Percentiles rank a stretch among this genome's conserved stretches.
Conservation (phyloP, 257 asterid genomes). For the Petunia axillaris region DNA sequence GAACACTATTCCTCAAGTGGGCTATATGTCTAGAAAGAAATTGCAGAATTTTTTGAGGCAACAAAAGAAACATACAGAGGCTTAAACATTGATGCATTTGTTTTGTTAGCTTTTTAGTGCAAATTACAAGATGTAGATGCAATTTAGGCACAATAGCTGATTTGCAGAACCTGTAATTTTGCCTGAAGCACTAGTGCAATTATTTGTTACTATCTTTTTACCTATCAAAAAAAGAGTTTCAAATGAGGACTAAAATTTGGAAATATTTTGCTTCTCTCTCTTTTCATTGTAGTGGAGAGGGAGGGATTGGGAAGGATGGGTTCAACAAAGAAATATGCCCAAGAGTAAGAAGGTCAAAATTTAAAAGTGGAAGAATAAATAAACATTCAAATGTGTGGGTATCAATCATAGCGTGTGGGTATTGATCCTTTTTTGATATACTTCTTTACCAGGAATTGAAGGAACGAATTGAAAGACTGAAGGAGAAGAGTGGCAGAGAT, state of each 20-base stretch:
- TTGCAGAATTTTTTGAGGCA: too few relatives aligned
- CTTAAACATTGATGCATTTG: too few relatives aligned
- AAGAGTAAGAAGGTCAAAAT: background rate
- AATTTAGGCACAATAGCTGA: too few relatives aligned
- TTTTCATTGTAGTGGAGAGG: background rate
- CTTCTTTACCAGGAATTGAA: constrained; percentile 59
- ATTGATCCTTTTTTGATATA: background rate
- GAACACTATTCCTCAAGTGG: too few relatives aligned
- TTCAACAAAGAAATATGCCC: background rate
- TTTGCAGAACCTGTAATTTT: too few relatives aligned
- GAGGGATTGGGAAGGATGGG: background rate
- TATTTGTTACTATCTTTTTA: too few relatives aligned
- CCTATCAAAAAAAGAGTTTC: background rate
- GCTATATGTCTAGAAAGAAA: too few relatives aligned
- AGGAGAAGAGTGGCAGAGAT: constrained; percentile 45
- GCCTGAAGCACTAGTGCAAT: too few relatives aligned
- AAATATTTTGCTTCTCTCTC: background rate
- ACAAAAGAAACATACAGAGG: too few relatives aligned
- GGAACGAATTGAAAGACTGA: constrained; percentile 66
- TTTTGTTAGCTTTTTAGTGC: too few relatives aligned
- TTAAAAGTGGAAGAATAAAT: background rate
- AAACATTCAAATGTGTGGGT: background rate
- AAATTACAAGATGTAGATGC: too few relatives aligned
- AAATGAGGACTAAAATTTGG: background rate
- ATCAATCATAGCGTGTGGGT: background rate